These are phyloP conservation scores for Hypoxylon lienhwacheense DNA, from an alignment of 495 filamentous ascomycete genomes.

Conservation along the genomic window DNA sequence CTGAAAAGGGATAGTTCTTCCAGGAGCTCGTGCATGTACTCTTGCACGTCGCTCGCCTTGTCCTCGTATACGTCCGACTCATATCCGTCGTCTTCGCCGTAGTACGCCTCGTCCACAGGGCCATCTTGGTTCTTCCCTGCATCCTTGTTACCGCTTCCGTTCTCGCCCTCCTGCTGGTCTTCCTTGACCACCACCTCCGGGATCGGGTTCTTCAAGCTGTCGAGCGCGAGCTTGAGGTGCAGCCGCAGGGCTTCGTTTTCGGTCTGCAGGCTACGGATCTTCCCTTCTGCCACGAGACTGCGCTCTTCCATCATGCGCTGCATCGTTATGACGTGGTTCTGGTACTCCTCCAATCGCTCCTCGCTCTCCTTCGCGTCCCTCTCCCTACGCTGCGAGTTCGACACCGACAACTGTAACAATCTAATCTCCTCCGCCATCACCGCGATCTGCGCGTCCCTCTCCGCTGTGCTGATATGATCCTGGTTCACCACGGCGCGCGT, in stretches of 20 bases:
- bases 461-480: slow-evolving; percentile 79
- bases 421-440: slow-evolving; percentile 95
- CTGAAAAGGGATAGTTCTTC: slow-evolving; percentile 80
- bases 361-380: slow-evolving; percentile 55
- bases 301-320: slow-evolving; percentile 94
- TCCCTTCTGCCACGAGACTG: slow-evolving; percentile 81
- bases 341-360: slow-evolving; percentile 88
- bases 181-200: slow-evolving; percentile 48
- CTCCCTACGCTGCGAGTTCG: slow-evolving; percentile 52
- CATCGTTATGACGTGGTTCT: slow-evolving; percentile 79
- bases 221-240: slow-evolving; percentile 83
- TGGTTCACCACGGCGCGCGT: slow-evolving; percentile 97
- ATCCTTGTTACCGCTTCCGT: slow-evolving; percentile 29
- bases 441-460: slow-evolving; percentile 89
- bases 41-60: slow-evolving; percentile 60
- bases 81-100: slow-evolving; percentile 48
- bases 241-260: slow-evolving; percentile 87
- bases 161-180: slow-evolving; percentile 31
- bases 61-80: slow-evolving; percentile 55
- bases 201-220: slow-evolving; percentile 88
- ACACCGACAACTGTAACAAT: slow-evolving; percentile 73
- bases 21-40: slow-evolving; percentile 69
- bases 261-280: slow-evolving; percentile 80
- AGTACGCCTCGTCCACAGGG: slow-evolving; percentile 42
- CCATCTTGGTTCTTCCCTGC: slow-evolving; percentile 42